Evolutionary conservation across 2,329 filamentous ascomycete genomes (phyloP), one percentile per base, ranked within the genome.

Genomic region (Colletotrichum phormii): DNA sequence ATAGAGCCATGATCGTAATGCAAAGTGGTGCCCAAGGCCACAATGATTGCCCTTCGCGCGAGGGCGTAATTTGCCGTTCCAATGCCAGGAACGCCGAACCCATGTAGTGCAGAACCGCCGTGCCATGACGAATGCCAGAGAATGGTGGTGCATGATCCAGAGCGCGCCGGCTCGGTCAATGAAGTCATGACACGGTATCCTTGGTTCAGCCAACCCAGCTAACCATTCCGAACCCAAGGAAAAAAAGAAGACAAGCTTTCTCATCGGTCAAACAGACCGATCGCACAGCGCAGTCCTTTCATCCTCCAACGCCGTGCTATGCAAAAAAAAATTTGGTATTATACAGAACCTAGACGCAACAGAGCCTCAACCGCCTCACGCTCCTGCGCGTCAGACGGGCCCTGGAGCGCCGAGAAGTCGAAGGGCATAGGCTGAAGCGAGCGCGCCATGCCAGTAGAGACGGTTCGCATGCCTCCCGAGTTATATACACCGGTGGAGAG

Each of bases 321-420:
- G 86, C 85, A 86, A 81, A 79, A 81, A 79, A 79, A 78, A n/a
- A n/a, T n/a, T n/a, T 80, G 76, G 76, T 86, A 84, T 90, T 92
- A 92, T 89, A 92, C 86, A 89, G 93, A 95, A 84, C 94, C 93
- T 82, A 97, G 92, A 82, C 91, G 90, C 79, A 97, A 86, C 79
- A 96, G 90, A 76, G 94, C 94, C 82, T 95, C 94, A 75, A 95
- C 90, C 67, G 94, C 94, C 82, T 95, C 94, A 78, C 92, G 92
- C 86, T 96, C 94, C 82, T 95, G 92, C 74, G 91, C 89, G 80
- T 92, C 90, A 67, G 90, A 88, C 74, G 89, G 83, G 65, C 82
- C 83, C 75, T 83, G 84, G 75, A 89, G 80, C 61, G 84, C 83
- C 72, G 86, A 84, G 78, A 90, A 84, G 81, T 89, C 84, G 77